These are phyloP conservation scores for Phyllosticta citriasiana DNA, from an alignment of 2,329 filamentous ascomycete genomes.

Conservation along the genomic window DNA sequence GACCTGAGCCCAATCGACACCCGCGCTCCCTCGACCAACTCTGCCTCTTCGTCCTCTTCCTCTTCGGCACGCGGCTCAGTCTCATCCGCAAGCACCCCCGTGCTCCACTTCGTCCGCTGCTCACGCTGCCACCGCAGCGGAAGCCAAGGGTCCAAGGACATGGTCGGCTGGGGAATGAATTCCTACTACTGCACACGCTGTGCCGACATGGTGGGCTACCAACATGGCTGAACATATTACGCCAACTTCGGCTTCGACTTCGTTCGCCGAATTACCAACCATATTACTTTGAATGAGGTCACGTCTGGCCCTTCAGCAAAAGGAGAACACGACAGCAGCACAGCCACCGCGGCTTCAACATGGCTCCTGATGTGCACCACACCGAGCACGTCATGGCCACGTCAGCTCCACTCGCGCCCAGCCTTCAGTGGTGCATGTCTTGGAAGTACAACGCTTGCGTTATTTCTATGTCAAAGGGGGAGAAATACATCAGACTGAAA, in stretches of 20 bases:
- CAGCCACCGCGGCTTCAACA: background rate
- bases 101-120: slow-evolving; percentile 11
- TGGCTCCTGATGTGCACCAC: background rate
- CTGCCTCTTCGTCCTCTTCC: slow-evolving; percentile 3
- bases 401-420: background rate
- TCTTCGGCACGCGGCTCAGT: background rate
- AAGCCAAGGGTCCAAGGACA: slow-evolving; percentile 14
- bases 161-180: slow-evolving; percentile 30
- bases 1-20: slow-evolving; percentile 8
- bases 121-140: slow-evolving; percentile 13
- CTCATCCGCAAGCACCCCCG: background rate
- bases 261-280: background rate
- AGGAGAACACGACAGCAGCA: background rate
- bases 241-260: background rate
- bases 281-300: background rate
- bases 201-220: slow-evolving; percentile 30
- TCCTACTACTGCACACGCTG: slow-evolving; percentile 33
- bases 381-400: background rate
- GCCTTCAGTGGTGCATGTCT: background rate
- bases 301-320: no score
- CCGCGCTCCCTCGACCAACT: background rate
- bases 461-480: background rate
- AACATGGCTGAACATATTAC: slow-evolving; percentile 19
- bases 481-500: background rate
- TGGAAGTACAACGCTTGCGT: background rate